These are phyloP conservation scores for Phyllosticta citribraziliensis DNA, from an alignment of 2,329 filamentous ascomycete genomes.

Conservation along the genomic window DNA sequence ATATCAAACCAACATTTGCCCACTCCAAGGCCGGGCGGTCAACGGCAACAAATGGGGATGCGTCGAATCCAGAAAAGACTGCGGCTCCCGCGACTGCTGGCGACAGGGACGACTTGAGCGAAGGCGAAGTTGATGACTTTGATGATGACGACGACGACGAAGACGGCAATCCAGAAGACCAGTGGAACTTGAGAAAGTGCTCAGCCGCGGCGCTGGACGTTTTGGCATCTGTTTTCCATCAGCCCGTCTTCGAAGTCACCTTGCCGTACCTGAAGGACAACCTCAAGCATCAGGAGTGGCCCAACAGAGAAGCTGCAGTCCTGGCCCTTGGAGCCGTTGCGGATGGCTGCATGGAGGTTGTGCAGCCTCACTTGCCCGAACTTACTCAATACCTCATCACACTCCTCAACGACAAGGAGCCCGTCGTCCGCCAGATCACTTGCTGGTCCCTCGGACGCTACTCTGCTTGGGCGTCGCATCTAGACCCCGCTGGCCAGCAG, in stretches of 20 bases:
- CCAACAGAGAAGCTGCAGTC: conserved; percentile 84
- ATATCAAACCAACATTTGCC: conserved; percentile 88
- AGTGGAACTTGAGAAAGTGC: conserved; percentile 94
- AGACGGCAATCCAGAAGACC: conserved; percentile 69
- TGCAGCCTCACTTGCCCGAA: conserved; percentile 82
- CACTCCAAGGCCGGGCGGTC: conserved; percentile 53
- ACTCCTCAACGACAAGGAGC: conserved; percentile 72
- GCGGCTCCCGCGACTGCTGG: conserved; percentile 39
- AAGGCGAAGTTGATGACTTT: conserved; percentile 72
- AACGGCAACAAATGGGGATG: conserved; percentile 26
- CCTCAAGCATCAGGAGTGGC: conserved; percentile 81
- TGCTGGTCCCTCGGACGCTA: conserved; percentile 96
- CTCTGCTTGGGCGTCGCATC: conserved; percentile 78
- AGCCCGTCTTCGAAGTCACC: conserved; percentile 80
- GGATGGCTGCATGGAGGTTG: conserved; percentile 83
- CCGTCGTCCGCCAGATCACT: conserved; percentile 90
- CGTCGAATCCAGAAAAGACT: conserved; percentile 38
- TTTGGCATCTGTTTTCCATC: conserved; percentile 82
- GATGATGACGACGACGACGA: conserved; percentile 64
- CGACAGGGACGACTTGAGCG: conserved; percentile 69
- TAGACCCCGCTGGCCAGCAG: conserved; percentile 58
- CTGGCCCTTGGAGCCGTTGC: conserved; percentile 90
- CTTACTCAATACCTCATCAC: conserved; percentile 84
- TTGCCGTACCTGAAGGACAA: conserved; percentile 88
- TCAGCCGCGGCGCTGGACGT: conserved; percentile 92